Evolutionary conservation across 2,329 filamentous ascomycete species (phyloP).

Genomic region (Laburnicola sp.): DNA sequence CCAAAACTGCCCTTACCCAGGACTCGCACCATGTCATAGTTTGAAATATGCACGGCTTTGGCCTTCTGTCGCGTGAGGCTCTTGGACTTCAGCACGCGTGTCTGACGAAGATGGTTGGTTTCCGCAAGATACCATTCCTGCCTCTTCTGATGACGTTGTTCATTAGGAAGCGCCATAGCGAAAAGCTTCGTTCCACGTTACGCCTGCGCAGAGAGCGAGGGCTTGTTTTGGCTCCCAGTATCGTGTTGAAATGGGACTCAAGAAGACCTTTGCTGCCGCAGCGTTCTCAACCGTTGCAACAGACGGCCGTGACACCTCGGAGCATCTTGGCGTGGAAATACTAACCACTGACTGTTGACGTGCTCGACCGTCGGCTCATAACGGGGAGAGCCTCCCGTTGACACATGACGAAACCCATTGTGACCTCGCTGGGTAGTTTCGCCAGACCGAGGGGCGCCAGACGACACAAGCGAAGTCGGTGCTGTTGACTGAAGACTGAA

Average conservation of each 20-base stretch:
- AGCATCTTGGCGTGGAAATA: slow-evolving; percentile 41
- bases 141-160: slow-evolving; percentile 59
- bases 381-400: slow-evolving; percentile 19
- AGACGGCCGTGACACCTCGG: slow-evolving; percentile 42
- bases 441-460: slow-evolving; percentile 33
- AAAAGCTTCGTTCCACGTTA: slow-evolving; percentile 67
- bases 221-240: slow-evolving; percentile 59
- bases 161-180: slow-evolving; percentile 57
- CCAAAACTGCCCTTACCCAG: slow-evolving; percentile 95
- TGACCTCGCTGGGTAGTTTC: slow-evolving; percentile 31
- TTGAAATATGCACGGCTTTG: slow-evolving; percentile 59
- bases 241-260: slow-evolving; percentile 79
- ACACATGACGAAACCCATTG: slow-evolving; percentile 16
- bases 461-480: slow-evolving; percentile 41
- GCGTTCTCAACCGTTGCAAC: slow-evolving; percentile 72
- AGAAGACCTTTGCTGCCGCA: slow-evolving; percentile 79
- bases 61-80: slow-evolving; percentile 54
- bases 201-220: slow-evolving; percentile 64
- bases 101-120: slow-evolving; percentile 73
- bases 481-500: slow-evolving; percentile 38
- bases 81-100: slow-evolving; percentile 68
- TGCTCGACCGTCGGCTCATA: slow-evolving; percentile 21
- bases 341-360: slow-evolving; percentile 26
- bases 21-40: slow-evolving; percentile 80
- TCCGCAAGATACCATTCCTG: slow-evolving; percentile 68